Evolutionary conservation across 1,284 basidiomycete species (phyloP).

Genomic region (Athelia psychrophila): DNA sequence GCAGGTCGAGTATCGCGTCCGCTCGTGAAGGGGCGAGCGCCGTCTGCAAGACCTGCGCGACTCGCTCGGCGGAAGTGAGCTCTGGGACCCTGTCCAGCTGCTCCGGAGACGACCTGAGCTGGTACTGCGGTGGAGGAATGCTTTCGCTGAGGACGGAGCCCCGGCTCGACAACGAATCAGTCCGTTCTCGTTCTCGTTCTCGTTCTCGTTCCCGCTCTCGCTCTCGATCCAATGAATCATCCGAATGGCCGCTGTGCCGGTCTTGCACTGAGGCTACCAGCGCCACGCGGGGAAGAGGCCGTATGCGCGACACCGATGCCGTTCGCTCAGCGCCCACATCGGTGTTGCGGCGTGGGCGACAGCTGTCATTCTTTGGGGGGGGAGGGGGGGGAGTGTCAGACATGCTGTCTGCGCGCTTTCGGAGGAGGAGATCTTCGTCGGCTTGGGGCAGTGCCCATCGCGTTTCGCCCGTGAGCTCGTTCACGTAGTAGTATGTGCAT

Average conservation of each 20-base stretch:
- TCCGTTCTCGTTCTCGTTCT: constrained; percentile 27
- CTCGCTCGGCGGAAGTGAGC: constrained; percentile 43
- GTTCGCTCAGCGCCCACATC: background rate
- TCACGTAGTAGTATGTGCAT: constrained; percentile 57
- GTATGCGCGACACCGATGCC: background rate
- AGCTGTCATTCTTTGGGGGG: too few species aligned
- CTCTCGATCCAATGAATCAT: too few species aligned
- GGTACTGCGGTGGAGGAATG: constrained; percentile 18
- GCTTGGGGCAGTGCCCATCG: constrained; percentile 44
- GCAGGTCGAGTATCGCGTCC: constrained; percentile 42
- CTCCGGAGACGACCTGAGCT: background rate
- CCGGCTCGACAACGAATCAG: constrained; percentile 12
- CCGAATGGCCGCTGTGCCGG: constrained; percentile 32
- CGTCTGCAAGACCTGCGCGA: constrained; percentile 44
- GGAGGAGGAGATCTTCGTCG: constrained; percentile 22
- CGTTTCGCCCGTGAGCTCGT: constrained; percentile 51
- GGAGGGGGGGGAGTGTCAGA: too few species aligned
- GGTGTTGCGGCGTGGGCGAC: background rate
- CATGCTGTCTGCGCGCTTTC: constrained; percentile 10
- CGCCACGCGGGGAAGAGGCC: background rate
- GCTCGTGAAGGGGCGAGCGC: constrained; percentile 37
- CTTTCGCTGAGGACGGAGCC: constrained; percentile 14
- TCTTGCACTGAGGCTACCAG: background rate
- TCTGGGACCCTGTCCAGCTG: constrained; percentile 15
- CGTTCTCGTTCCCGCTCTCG: too few species aligned